Percentiles rank a stretch among this genome's conserved stretches.
Evolutionary conservation across 352 stramenopile genomes (phyloP).

Genomic region (Globisporangium polare): DNA sequence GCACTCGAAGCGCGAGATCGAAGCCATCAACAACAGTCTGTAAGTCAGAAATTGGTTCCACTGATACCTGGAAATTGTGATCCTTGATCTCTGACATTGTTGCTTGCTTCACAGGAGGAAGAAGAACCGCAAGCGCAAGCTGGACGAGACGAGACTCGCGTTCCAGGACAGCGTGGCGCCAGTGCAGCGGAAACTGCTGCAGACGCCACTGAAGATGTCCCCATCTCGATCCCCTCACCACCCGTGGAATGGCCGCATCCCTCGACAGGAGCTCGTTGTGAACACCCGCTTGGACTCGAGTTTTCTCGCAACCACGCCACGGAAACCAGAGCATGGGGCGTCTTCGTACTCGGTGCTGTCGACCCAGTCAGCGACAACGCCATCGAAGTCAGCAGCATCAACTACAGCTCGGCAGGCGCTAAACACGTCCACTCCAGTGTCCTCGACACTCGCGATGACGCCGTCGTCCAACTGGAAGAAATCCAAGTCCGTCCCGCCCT

Average conservation of each 20-base stretch:
- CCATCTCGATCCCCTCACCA: constrained; percentile 30
- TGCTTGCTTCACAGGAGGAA: constrained; percentile 31
- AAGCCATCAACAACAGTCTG: constrained; percentile 84
- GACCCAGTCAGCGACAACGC: constrained; percentile 4
- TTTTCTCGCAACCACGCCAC: constrained; percentile 14
- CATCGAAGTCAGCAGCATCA: background rate
- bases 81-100: background rate
- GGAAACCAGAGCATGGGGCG: background rate
- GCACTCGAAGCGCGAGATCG: constrained; percentile 60
- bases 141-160: constrained; percentile 30
- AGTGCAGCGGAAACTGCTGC: constrained; percentile 71
- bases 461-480: constrained; percentile 20
- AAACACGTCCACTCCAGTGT: constrained; percentile 21
- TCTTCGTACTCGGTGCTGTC: constrained; percentile 13
- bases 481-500: constrained; percentile 15
- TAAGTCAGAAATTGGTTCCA: constrained; percentile 17
- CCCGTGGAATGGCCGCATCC: constrained; percentile 40
- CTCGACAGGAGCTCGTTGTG: constrained; percentile 4
- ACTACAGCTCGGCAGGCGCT: background rate
- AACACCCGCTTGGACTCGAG: background rate
- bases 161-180: constrained; percentile 22
- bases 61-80: background rate
- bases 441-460: constrained; percentile 9
- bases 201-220: constrained; percentile 57
- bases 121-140: constrained; percentile 60